Percentiles rank a stretch among this genome's conserved stretches.
Conservation (phyloP, 2,329 filamentous ascomycete genomes). For the Epichloe uncinata region DNA sequence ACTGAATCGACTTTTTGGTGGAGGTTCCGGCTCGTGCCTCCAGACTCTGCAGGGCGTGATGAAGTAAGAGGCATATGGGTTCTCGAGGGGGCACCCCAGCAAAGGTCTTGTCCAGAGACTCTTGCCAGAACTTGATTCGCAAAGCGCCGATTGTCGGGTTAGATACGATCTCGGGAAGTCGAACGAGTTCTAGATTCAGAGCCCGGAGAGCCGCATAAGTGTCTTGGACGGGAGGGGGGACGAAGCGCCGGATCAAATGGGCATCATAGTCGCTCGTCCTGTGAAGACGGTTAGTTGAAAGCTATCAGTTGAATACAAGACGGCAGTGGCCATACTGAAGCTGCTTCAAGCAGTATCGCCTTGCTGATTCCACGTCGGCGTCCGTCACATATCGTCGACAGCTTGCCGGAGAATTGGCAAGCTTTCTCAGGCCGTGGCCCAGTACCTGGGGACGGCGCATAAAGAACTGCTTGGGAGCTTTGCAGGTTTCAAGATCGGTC, state of each 20-base stretch:
- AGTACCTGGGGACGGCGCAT: slow-evolving; percentile 28
- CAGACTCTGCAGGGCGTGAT: slow-evolving; percentile 55
- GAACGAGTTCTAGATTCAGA: slow-evolving; percentile 83
- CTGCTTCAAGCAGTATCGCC: slow-evolving; percentile 40
- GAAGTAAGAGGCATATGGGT: slow-evolving; percentile 75
- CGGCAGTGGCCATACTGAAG: slow-evolving; percentile 27
- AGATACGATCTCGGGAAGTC: slow-evolving; percentile 80
- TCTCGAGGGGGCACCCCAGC: slow-evolving; percentile 72
- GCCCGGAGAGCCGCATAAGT: slow-evolving; percentile 84
- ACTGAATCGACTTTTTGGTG: slow-evolving; percentile 43
- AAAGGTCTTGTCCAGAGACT: slow-evolving; percentile 67
- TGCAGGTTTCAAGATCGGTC: neutral
- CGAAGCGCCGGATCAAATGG: slow-evolving; percentile 72
- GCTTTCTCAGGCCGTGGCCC: slow-evolving; percentile 26
- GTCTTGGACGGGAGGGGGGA: slow-evolving; percentile 61
- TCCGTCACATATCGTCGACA: slow-evolving; percentile 34
- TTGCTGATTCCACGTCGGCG: slow-evolving; percentile 37
- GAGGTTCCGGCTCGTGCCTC: slow-evolving; percentile 28
- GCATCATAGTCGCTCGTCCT: slow-evolving; percentile 86
- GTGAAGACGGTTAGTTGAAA: slow-evolving; percentile 6
- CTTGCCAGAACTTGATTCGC: slow-evolving; percentile 92
- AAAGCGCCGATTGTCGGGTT: slow-evolving; percentile 76
- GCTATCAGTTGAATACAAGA: no score
- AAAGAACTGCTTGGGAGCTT: neutral
- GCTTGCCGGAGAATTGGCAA: slow-evolving; percentile 13